Conservation (phyloP, 2,329 filamentous ascomycete species). For the Dactylellina drechsleri region DNA sequence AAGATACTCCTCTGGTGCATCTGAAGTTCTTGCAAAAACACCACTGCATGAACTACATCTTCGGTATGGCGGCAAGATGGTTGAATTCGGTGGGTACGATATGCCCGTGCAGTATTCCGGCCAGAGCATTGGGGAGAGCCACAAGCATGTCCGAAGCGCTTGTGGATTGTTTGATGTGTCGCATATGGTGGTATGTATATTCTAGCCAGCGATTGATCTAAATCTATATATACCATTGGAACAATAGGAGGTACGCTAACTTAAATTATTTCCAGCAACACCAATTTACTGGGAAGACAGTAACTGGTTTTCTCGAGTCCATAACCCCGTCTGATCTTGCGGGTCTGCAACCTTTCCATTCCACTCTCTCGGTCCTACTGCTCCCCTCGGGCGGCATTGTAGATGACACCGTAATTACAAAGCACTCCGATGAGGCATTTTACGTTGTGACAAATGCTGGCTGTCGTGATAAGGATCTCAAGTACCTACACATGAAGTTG, state of each 20-base stretch:
- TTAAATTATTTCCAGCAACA: slow-evolving; percentile 23
- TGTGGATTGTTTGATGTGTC: slow-evolving; percentile 94
- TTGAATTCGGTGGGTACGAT: slow-evolving; percentile 90
- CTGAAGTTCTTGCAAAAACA: slow-evolving; percentile 69
- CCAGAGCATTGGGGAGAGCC: slow-evolving; percentile 81
- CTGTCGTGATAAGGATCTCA: slow-evolving; percentile 86
- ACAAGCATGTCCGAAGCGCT: slow-evolving; percentile 86
- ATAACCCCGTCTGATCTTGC: slow-evolving; percentile 81
- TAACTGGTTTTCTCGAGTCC: slow-evolving; percentile 80
- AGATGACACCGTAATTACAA: slow-evolving; percentile 91
- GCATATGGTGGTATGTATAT: slow-evolving; percentile 76
- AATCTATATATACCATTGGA: not conserved
- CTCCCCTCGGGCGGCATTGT: slow-evolving; percentile 90
- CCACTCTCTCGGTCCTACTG: slow-evolving; percentile 84
- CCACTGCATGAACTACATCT: slow-evolving; percentile 82
- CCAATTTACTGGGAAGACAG: slow-evolving; percentile 78
- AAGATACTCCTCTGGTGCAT: slow-evolving; percentile 31
- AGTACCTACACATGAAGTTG: slow-evolving; percentile 78
- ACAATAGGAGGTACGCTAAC: not conserved
- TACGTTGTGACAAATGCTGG: slow-evolving; percentile 97
- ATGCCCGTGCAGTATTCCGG: slow-evolving; percentile 92
- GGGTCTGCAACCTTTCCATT: slow-evolving; percentile 73
- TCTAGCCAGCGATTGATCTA: no score
- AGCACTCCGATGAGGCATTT: slow-evolving; percentile 76
- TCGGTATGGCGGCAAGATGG: slow-evolving; percentile 86